Conservation (phyloP, 495 filamentous ascomycete genomes). For the Clavariopsis aquatica region DNA sequence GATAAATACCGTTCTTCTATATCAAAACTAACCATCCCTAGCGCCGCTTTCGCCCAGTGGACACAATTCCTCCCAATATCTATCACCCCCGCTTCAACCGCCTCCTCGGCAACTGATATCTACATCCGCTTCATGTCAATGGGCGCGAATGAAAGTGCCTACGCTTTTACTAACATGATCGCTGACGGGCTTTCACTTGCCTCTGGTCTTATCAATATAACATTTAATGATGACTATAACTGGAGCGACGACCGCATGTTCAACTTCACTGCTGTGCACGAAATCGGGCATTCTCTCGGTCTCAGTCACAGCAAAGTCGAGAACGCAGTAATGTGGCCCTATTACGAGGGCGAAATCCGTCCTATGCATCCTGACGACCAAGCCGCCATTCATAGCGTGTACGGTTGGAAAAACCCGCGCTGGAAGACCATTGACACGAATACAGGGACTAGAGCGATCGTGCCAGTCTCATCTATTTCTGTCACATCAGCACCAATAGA, state of each 20-base stretch:
- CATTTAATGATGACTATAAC: slow-evolving; percentile 32
- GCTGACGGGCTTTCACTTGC: slow-evolving; percentile 15
- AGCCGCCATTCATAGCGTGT: slow-evolving; percentile 26
- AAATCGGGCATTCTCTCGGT: slow-evolving; percentile 33
- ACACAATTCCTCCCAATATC: slow-evolving; percentile 19
- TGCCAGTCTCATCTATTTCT: slow-evolving; percentile 19
- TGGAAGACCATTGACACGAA: slow-evolving; percentile 25
- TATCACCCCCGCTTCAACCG: slow-evolving; percentile 9
- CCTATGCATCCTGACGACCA: slow-evolving; percentile 31
- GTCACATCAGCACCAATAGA: slow-evolving; percentile 1
- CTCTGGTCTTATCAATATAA: slow-evolving; percentile 32
- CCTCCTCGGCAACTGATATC: slow-evolving; percentile 14
- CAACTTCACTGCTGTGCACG: slow-evolving; percentile 27
- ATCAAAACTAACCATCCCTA: slow-evolving; percentile 8
- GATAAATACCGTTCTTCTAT: neutral
- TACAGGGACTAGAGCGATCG: slow-evolving; percentile 8
- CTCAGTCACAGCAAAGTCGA: slow-evolving; percentile 29
- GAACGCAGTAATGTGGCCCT: slow-evolving; percentile 29
- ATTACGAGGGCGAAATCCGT: slow-evolving; percentile 18
- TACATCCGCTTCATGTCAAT: slow-evolving; percentile 27
- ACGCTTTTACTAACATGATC: slow-evolving; percentile 26
- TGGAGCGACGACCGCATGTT: slow-evolving; percentile 34
- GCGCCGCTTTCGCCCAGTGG: slow-evolving; percentile 24
- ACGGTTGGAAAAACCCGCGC: slow-evolving; percentile 29
- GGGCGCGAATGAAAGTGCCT: slow-evolving; percentile 10